Evolutionary conservation across 2,329 filamentous ascomycete genomes (phyloP), one percentile per base, ranked within the genome.

Genomic region (Monosporascus sp.): DNA sequence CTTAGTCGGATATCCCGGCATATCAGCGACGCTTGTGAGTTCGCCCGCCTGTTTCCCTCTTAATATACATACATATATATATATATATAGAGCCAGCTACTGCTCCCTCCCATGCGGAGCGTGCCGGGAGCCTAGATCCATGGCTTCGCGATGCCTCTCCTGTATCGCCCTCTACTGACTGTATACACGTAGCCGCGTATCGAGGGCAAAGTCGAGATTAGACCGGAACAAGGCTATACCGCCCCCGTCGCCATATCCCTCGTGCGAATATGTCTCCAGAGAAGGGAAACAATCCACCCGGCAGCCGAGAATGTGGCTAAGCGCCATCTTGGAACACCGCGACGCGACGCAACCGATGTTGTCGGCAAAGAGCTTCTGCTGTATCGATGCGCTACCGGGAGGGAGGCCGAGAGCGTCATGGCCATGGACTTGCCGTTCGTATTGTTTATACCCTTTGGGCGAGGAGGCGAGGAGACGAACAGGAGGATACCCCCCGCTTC

Each of bases 361-460:
- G 93, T 99, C 47, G 94, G 94, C 60, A 97, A 97, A 70, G 94
- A 99, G 74, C 88, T 96, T 73, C 78, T 97, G 37, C 76, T 99
- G 52, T 97, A 93, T 70, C 85, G 92, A 60, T 96, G 92, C 71
- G 81, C 88, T 1, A 81, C 88, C 3, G 92, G 91, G 47, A 88
- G 85, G 68, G 90, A 96, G 67, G 86, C 87, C 47, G 94, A 97
- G 68, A 89, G 83, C 64, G 88, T 99, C 54, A 86, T 97, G 58
- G 87, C 88, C 62, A 97, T 99, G 94, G 94, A 99, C 70, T 77
- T 99, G 18, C 94, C 94, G 1, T 99, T 99, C 68, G 89, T 97
- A 43, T 83, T 99, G 54, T 97, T 97, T 72, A 97, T 99, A 68
- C 94, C 94, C 2, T 97, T 92, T 67, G 93, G 93, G 39, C 84